A percentile compares a stretch with the other conserved stretches of the same genome.
phyloP scores from a whole-genome alignment of 495 filamentous ascomycete genomes.

The Hyaloscypha variabilis region DNA sequence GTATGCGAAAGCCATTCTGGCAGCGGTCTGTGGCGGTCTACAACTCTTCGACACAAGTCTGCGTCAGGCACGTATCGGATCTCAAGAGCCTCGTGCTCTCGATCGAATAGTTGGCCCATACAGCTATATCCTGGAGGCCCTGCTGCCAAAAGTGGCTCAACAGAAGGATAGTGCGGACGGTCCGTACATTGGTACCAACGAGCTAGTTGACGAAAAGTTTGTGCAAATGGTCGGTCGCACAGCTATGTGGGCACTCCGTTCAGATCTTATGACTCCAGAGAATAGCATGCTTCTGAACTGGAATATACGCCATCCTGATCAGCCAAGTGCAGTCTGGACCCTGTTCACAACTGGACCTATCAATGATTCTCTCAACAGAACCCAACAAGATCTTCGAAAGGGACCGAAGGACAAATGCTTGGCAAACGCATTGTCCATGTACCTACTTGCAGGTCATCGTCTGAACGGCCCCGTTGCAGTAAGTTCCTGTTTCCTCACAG shows the following conservation, averaged over 20 bases:
- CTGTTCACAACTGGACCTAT: conserved; percentile 4
- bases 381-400: not conserved
- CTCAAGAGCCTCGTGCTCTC: not conserved
- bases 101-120: conserved; percentile 14
- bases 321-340: conserved; percentile 11
- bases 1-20: conserved; percentile 21
- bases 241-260: conserved; percentile 14
- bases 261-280: not conserved
- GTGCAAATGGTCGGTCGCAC: conserved; percentile 5
- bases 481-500: not conserved
- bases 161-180: not conserved
- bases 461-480: conserved; percentile 7
- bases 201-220: not conserved
- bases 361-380: not conserved
- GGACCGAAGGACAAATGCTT: conserved; percentile 17
- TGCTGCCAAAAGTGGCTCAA: conserved; percentile 1
- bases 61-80: not conserved
- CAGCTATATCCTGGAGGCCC: conserved; percentile 6
- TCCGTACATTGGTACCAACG: not conserved
- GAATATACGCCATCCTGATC: not conserved
- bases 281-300: conserved; percentile 3
- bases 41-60: conserved; percentile 16
- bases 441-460: conserved; percentile 21
- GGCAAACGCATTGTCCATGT: conserved; percentile 22
- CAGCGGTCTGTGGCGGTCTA: conserved; percentile 13